phyloP scores from a whole-genome alignment of 768 basidiomycete species.

The Sistotremastrum suecicum region DNA sequence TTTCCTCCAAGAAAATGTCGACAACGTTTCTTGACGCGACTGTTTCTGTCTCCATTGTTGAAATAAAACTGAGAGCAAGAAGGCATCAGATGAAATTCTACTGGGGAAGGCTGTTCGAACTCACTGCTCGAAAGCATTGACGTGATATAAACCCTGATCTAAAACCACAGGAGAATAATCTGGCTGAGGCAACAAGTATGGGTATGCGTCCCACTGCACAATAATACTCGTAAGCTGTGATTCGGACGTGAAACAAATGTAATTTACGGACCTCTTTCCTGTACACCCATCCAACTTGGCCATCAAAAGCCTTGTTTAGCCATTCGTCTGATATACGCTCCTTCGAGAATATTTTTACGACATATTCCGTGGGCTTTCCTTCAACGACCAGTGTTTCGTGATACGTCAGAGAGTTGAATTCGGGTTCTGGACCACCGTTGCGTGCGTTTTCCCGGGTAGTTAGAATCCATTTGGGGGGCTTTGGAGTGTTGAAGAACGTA shows the following conservation, averaged over 20 bases:
- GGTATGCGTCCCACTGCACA: constrained; percentile 70
- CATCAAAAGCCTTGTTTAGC: constrained; percentile 49
- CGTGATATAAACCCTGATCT: constrained; percentile 72
- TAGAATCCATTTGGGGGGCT: constrained; percentile 44
- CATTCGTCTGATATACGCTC: constrained; percentile 51
- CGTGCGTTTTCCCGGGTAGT: constrained; percentile 55
- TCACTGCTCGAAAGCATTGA: constrained; percentile 84
- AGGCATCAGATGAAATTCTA: constrained; percentile 1
- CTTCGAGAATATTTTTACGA: constrained; percentile 81
- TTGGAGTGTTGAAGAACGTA: constrained; percentile 43
- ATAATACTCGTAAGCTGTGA: not conserved
- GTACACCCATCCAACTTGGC: constrained; percentile 64
- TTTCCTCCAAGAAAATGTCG: constrained; percentile 60
- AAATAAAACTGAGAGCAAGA: constrained; percentile 43
- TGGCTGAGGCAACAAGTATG: constrained; percentile 49
- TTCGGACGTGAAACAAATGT: not conserved
- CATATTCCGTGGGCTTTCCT: constrained; percentile 29
- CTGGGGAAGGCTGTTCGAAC: constrained; percentile 16
- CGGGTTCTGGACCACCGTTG: constrained; percentile 43
- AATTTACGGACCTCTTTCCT: constrained; percentile 49
- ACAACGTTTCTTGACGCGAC: constrained; percentile 72
- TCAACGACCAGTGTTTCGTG: constrained; percentile 26
- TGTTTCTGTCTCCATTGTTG: constrained; percentile 92
- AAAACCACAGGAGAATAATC: constrained; percentile 69
- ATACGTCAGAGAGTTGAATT: constrained; percentile 82